Evolutionary conservation across 2,329 filamentous ascomycete genomes (phyloP).

Genomic region (Teratosphaeria gauchensis): DNA sequence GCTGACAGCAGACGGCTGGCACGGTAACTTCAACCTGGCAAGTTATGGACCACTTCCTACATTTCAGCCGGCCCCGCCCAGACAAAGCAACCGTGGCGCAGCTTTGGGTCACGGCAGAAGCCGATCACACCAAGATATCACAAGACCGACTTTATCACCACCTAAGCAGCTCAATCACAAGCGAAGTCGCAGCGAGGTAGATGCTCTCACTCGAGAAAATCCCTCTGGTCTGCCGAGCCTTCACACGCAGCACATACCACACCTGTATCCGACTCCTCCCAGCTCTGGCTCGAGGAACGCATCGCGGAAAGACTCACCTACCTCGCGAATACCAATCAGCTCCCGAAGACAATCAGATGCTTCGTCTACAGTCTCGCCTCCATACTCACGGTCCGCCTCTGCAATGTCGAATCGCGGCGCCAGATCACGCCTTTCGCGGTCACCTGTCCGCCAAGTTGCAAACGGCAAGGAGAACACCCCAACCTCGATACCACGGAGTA

Average conservation of each 20-base stretch:
- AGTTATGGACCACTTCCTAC: slow-evolving; percentile 19
- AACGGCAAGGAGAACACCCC: slow-evolving; percentile 20
- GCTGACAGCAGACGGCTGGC: slow-evolving; percentile 51
- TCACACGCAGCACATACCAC: slow-evolving; percentile 7
- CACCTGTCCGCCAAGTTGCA: slow-evolving; percentile 16
- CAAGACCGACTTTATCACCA: slow-evolving; percentile 11
- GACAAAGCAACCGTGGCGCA: slow-evolving; percentile 64
- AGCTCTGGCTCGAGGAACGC: slow-evolving; percentile 10
- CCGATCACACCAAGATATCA: slow-evolving; percentile 39
- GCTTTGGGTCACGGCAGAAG: slow-evolving; percentile 44
- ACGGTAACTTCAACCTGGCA: slow-evolving; percentile 23
- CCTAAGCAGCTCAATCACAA: slow-evolving; percentile 20
- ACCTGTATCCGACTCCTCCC: slow-evolving; percentile 18
- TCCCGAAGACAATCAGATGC: slow-evolving; percentile 17
- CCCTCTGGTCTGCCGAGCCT: slow-evolving; percentile 22
- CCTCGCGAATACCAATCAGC: slow-evolving; percentile 25
- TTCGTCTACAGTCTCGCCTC: slow-evolving; percentile 23
- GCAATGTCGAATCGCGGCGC: slow-evolving; percentile 16
- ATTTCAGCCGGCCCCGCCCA: slow-evolving; percentile 20
- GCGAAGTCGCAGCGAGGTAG: slow-evolving; percentile 25
- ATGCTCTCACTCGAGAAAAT: slow-evolving; percentile 11
- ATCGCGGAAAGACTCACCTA: slow-evolving; percentile 9
- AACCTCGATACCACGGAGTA: slow-evolving; percentile 16
- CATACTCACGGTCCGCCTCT: slow-evolving; percentile 19
- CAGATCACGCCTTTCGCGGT: slow-evolving; percentile 19